A percentile compares a stretch with the other conserved stretches of the same genome.
phyloP scores from a whole-genome alignment of 1,139 yeast genomes.

The Pichia sp. region DNA sequence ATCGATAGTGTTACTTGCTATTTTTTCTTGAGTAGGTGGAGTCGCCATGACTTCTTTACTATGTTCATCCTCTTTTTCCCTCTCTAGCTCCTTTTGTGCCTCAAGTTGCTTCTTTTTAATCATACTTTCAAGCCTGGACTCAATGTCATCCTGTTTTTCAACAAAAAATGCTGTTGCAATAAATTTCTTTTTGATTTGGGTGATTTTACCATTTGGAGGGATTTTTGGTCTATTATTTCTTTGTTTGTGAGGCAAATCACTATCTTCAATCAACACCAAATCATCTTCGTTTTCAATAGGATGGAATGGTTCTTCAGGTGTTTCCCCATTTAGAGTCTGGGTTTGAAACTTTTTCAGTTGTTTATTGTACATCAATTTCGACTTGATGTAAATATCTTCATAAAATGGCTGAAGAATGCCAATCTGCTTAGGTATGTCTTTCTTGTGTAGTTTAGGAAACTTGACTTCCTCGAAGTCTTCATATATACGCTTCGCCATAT shows the following conservation, averaged over 20 bases:
- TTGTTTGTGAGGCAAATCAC: slow-evolving; percentile 75
- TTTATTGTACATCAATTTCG: slow-evolving; percentile 44
- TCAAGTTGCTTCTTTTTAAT: not conserved
- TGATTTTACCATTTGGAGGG: slow-evolving; percentile 91
- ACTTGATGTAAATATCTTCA: slow-evolving; percentile 46
- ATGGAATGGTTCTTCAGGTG: slow-evolving; percentile 18
- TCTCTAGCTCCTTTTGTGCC: not conserved
- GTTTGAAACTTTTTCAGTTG: slow-evolving; percentile 47
- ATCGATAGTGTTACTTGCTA: not conserved
- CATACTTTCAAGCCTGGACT: slow-evolving; percentile 10
- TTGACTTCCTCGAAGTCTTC: slow-evolving; percentile 58
- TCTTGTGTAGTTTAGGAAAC: slow-evolving; percentile 46
- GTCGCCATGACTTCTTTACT: not conserved
- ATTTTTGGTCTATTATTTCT: slow-evolving; percentile 76
- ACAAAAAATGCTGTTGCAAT: slow-evolving; percentile 51
- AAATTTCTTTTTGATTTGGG: slow-evolving; percentile 61
- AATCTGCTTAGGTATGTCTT: slow-evolving; percentile 51
- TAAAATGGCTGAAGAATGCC: slow-evolving; percentile 61
- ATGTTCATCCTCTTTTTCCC: not conserved
- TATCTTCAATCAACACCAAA: slow-evolving; percentile 64
- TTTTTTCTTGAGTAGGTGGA: not conserved
- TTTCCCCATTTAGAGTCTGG: slow-evolving; percentile 15
- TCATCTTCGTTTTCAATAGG: slow-evolving; percentile 40
- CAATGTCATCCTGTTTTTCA: slow-evolving; percentile 27
- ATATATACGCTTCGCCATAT: slow-evolving; percentile 49